Conservation (phyloP, 345 rosid species). For the Pugionium dolabratum region DNA sequence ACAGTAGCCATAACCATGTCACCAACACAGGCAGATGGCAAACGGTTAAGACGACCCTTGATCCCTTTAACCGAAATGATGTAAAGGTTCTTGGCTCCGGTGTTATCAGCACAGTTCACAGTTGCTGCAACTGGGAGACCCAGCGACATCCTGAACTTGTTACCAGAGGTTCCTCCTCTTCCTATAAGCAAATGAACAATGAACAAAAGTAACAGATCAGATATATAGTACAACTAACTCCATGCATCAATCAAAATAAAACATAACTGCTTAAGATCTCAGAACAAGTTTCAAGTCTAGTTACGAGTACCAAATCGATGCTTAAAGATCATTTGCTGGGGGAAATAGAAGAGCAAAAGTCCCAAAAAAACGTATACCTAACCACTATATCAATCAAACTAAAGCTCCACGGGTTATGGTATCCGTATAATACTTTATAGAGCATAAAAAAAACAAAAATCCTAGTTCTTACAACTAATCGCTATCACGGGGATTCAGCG, state of each 20-base stretch:
- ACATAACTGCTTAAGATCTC: no score
- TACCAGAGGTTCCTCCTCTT: constrained; percentile 46
- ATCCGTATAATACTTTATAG: background rate
- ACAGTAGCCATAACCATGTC: constrained; percentile 45
- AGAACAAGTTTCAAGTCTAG: no score
- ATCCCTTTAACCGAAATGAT: no score
- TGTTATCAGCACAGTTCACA: constrained; percentile 25
- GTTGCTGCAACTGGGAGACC: constrained; percentile 51
- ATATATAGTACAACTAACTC: background rate
- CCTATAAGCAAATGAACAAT: constrained; percentile 1
- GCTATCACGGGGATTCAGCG: background rate
- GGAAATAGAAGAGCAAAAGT: background rate
- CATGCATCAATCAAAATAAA: background rate
- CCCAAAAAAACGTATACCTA: background rate
- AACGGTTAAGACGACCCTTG: no score
- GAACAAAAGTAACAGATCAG: background rate
- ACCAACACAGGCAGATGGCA: no score
- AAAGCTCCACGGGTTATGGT: background rate
- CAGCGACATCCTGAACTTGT: constrained; percentile 49
- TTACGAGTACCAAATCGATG: no score
- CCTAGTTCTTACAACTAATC: background rate
- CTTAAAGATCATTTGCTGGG: background rate
- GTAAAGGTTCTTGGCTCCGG: no score
- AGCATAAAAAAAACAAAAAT: no score
- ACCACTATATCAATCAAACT: background rate